Percentiles rank a stretch among this genome's conserved stretches.
Evolutionary conservation across 495 filamentous ascomycete genomes (phyloP).

Genomic region (Daldinia concentrica): DNA sequence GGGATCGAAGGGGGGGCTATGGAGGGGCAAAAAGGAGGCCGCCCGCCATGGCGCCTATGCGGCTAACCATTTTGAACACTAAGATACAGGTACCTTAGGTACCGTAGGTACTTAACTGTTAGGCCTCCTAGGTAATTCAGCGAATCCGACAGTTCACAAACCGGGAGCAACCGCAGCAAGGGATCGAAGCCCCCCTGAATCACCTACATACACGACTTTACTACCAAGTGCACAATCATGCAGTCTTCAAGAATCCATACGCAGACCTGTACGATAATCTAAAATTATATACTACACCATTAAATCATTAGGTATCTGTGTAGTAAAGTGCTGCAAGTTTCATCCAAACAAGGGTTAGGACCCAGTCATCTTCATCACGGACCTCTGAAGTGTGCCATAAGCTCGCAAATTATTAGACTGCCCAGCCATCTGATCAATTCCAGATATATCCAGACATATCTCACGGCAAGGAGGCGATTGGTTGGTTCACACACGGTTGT

Average conservation of each 20-base stretch:
- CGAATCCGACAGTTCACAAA: not conserved
- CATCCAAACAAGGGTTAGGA: slow-evolving; percentile 28
- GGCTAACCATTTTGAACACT: not conserved
- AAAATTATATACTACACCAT: too few relatives aligned
- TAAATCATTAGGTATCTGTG: not conserved
- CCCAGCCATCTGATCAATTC: not conserved
- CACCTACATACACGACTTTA: not conserved
- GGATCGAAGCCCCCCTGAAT: not conserved
- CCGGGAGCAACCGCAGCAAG: not conserved
- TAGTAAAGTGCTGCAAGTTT: slow-evolving; percentile 19
- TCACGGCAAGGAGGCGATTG: not conserved
- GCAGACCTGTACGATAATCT: too few relatives aligned
- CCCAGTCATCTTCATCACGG: slow-evolving; percentile 6
- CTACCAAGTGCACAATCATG: not conserved
- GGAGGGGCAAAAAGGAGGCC: slow-evolving; percentile 19
- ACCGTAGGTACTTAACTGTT: not conserved
- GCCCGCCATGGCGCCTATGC: slow-evolving; percentile 4
- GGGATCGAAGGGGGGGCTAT: slow-evolving; percentile 8
- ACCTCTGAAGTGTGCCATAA: slow-evolving; percentile 6
- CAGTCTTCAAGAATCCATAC: too few relatives aligned
- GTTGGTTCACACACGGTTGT: not conserved
- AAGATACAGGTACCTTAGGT: not conserved
- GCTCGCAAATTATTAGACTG: slow-evolving; percentile 21
- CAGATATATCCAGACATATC: not conserved
- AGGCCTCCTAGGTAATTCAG: not conserved